phyloP scores from a whole-genome alignment of 305 asterid species.

The Andrographis paniculata region DNA sequence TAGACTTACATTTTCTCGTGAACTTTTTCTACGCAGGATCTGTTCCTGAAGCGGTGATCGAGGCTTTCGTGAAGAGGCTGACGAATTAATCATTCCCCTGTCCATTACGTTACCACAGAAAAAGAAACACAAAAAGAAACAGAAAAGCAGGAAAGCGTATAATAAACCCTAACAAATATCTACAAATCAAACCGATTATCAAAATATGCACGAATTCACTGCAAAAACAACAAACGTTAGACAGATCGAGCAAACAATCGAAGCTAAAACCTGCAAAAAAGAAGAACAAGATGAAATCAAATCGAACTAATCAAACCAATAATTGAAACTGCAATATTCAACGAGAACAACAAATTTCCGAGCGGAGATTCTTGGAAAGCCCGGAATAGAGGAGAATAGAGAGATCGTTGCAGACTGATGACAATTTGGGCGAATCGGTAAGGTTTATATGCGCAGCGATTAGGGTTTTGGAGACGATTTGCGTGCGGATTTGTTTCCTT shows the following conservation, averaged over 20 bases:
- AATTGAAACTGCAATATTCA: constrained; percentile 1
- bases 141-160: neutral
- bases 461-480: constrained; percentile 27
- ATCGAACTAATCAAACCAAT: constrained; percentile 9
- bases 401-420: too few species aligned
- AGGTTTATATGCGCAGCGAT: neutral
- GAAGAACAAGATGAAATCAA: constrained; percentile 18
- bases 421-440: too few species aligned
- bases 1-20: constrained; percentile 59
- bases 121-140: constrained; percentile 15
- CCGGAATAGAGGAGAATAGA: constrained; percentile 8
- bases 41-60: constrained; percentile 74
- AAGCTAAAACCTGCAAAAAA: constrained; percentile 37
- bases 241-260: neutral
- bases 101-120: constrained; percentile 52
- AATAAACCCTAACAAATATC: neutral
- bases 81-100: constrained; percentile 43
- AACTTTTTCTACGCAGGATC: constrained; percentile 41
- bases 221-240: neutral
- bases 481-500: neutral
- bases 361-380: neutral
- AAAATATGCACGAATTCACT: constrained; percentile 11
- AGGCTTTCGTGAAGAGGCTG: constrained; percentile 46
- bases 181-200: neutral
- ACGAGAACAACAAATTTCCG: neutral